These are phyloP conservation scores for Hypoxylon sp. DNA, from an alignment of 2,329 filamentous ascomycete genomes.

Conservation along the genomic window DNA sequence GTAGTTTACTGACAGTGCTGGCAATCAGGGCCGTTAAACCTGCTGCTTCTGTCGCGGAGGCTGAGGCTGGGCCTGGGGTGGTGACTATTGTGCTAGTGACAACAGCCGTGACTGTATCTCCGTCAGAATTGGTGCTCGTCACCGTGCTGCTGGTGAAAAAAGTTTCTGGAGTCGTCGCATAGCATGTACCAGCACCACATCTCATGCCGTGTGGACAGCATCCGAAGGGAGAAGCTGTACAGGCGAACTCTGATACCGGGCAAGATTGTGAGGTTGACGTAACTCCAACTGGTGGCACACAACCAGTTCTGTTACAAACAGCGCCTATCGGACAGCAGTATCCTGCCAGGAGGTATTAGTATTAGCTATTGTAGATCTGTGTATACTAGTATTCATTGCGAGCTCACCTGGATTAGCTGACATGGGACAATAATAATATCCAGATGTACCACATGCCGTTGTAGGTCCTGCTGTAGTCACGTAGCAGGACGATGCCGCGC, in stretches of 20 bases:
- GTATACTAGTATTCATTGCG: no score
- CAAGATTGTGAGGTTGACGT: conserved; percentile 53
- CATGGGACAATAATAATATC: conserved; percentile 54
- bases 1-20: conserved; percentile 53
- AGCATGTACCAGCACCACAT: conserved; percentile 59
- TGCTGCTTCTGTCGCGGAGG: conserved; percentile 37
- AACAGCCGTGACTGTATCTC: conserved; percentile 51
- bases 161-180: conserved; percentile 56
- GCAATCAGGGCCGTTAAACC: conserved; percentile 56
- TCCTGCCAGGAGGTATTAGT: conserved; percentile 43
- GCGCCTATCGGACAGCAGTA: conserved; percentile 58
- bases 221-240: conserved; percentile 60
- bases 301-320: conserved; percentile 53
- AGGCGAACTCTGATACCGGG: conserved; percentile 55
- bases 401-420: conserved; percentile 45
- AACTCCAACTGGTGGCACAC: conserved; percentile 56
- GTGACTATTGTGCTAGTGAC: conserved; percentile 51
- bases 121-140: conserved; percentile 56
- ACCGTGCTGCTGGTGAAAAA: conserved; percentile 54
- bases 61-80: conserved; percentile 44
- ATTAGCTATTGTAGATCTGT: no score
- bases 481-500: conserved; percentile 57
- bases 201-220: conserved; percentile 61
- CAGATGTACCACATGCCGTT: conserved; percentile 47
- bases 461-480: conserved; percentile 55